Conservation (phyloP, 2,329 filamentous ascomycete species). For the Fusarium sp. region DNA sequence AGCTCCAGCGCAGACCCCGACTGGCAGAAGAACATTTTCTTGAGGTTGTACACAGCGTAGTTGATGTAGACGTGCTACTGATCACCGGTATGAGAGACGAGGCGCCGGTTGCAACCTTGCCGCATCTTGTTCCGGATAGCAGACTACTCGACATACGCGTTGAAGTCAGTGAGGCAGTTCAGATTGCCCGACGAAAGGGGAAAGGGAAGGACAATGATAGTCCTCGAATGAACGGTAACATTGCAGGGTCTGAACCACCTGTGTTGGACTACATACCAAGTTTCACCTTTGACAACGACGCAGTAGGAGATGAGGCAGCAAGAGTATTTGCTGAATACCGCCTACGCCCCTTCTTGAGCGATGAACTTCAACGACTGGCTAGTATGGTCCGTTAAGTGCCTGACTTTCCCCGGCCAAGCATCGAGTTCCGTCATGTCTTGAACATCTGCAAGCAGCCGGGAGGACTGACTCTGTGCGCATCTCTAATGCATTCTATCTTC, state of each 20-base stretch:
- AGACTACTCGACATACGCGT: constrained; percentile 70
- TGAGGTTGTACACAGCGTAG: constrained; percentile 58
- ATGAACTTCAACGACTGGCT: constrained; percentile 62
- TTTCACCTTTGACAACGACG: constrained; percentile 68
- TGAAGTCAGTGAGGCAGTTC: constrained; percentile 57
- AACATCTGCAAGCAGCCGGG: constrained; percentile 66
- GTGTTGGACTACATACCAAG: constrained; percentile 56
- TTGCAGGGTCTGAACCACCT: background rate
- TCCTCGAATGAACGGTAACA: background rate
- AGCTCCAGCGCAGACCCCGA: constrained; percentile 60
- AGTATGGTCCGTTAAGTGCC: constrained; percentile 65
- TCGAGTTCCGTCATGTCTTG: constrained; percentile 73
- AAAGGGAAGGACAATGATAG: background rate
- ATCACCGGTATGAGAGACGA: constrained; percentile 76
- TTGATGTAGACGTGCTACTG: constrained; percentile 68
- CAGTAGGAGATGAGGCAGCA: constrained; percentile 56
- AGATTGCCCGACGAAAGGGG: constrained; percentile 55
- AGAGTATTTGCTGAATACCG: constrained; percentile 58
- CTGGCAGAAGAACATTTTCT: constrained; percentile 68
- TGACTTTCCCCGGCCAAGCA: constrained; percentile 65
- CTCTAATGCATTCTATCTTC: constrained; percentile 65
- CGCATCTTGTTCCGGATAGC: constrained; percentile 67
- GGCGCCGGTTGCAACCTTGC: constrained; percentile 67
- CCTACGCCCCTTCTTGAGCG: constrained; percentile 63
- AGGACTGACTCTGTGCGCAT: constrained; percentile 67